These are phyloP conservation scores for Candida dajiaensis DNA, from an alignment of 805 yeast genomes.

Conservation along the genomic window DNA sequence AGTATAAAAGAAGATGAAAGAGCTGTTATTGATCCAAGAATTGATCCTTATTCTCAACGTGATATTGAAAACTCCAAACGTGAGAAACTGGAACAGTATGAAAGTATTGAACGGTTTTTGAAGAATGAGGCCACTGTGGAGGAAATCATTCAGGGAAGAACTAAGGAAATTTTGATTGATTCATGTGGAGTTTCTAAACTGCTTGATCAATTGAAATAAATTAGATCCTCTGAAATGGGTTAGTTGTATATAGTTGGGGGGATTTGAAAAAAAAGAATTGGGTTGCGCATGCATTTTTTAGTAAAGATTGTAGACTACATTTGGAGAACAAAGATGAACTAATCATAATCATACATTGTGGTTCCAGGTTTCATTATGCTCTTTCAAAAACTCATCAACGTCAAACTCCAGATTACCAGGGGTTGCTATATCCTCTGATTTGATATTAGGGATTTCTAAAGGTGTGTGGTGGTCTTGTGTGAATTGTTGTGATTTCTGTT, in stretches of 20 bases:
- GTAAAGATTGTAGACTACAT: no score
- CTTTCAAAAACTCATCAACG: conserved; percentile 21
- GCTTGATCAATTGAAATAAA: conserved; percentile 1
- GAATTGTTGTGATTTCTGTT: neutral
- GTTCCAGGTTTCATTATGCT: conserved; percentile 15
- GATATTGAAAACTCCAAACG: conserved; percentile 29
- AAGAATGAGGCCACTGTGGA: conserved; percentile 38
- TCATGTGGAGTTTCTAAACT: conserved; percentile 27
- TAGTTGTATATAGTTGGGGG: conserved; percentile 3
- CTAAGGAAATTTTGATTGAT: conserved; percentile 29
- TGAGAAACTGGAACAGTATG: conserved; percentile 23
- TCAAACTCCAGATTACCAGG: conserved; percentile 15
- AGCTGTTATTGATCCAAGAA: conserved; percentile 26
- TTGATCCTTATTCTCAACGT: conserved; percentile 47
- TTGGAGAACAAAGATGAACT: no score
- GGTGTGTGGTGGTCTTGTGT: neutral
- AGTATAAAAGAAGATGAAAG: conserved; percentile 20
- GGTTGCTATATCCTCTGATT: conserved; percentile 14
- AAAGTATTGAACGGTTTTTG: conserved; percentile 29
- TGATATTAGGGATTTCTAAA: conserved; percentile 4
- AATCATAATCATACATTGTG: conserved; percentile 1
- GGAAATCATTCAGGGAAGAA: conserved; percentile 31
- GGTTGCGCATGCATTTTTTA: no score
- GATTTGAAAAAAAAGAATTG: no score
- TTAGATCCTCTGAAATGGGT: neutral